These are phyloP conservation scores for Dichotomopilus funicola DNA, from an alignment of 2,329 filamentous ascomycete species.

Conservation along the genomic window DNA sequence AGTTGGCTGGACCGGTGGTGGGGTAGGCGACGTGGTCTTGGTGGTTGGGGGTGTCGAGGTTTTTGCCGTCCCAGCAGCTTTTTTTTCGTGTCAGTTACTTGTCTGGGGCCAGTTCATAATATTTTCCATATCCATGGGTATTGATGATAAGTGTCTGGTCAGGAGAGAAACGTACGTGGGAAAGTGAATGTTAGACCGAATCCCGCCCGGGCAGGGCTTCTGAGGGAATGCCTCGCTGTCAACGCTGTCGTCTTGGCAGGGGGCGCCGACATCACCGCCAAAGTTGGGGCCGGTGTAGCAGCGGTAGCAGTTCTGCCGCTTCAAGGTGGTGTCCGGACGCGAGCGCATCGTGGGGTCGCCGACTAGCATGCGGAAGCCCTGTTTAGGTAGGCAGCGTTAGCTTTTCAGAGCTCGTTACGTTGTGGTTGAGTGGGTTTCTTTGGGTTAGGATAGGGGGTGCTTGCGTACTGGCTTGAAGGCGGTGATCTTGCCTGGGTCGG, in stretches of 20 bases:
- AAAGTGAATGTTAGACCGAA: conserved; percentile 41
- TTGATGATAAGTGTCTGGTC: no score
- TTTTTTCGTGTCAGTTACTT: conserved; percentile 40
- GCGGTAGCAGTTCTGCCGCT: conserved; percentile 38
- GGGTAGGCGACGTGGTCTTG: conserved; percentile 38
- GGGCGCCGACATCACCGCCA: conserved; percentile 33
- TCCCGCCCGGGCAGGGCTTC: conserved; percentile 37
- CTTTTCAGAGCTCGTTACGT: background rate
- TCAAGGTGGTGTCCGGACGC: conserved; percentile 26
- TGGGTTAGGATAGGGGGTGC: background rate
- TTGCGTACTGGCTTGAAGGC: conserved; percentile 42
- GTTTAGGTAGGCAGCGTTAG: background rate
- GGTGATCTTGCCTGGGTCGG: conserved; percentile 37
- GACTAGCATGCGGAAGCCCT: conserved; percentile 44
- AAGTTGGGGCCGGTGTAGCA: conserved; percentile 41
- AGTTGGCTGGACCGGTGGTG: conserved; percentile 35
- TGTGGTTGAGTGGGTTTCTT: background rate
- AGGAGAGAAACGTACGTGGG: conserved; percentile 47
- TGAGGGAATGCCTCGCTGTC: conserved; percentile 35
- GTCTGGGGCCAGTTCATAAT: no score
- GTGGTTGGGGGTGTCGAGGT: conserved; percentile 43
- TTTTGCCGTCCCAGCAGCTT: conserved; percentile 42
- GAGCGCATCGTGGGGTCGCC: conserved; percentile 35
- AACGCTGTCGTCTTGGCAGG: conserved; percentile 32
- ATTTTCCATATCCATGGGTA: no score